phyloP scores from a whole-genome alignment of 1,139 yeast genomes.

The Nakaseomyces sp. region DNA sequence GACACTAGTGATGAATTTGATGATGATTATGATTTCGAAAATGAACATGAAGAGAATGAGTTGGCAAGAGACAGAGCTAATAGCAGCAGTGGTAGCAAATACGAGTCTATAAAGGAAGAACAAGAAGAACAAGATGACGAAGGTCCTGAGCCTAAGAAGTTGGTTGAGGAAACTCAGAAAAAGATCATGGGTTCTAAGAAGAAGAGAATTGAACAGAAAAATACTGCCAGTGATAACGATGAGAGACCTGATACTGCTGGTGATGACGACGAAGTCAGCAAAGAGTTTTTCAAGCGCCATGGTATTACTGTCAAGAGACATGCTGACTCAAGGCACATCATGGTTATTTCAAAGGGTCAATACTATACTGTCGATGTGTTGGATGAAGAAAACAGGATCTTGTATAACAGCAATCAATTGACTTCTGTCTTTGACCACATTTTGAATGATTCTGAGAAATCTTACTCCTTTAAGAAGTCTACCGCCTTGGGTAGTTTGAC shows the following conservation, averaged over 20 bases:
- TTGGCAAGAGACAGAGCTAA: background rate
- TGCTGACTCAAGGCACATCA: constrained; percentile 40
- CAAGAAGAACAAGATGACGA: constrained; percentile 1
- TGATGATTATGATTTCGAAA: constrained; percentile 6
- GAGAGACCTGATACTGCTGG: background rate
- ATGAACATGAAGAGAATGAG: background rate
- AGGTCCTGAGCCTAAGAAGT: constrained; percentile 2
- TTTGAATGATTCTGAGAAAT: constrained; percentile 37
- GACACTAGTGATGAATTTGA: constrained; percentile 8
- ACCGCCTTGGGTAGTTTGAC: constrained; percentile 63
- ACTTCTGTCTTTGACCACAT: constrained; percentile 43
- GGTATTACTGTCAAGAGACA: constrained; percentile 35
- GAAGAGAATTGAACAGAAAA: background rate
- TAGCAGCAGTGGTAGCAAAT: background rate
- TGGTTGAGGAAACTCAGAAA: background rate
- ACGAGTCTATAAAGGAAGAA: background rate
- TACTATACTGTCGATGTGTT: constrained; percentile 55
- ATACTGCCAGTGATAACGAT: background rate
- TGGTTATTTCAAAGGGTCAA: constrained; percentile 54
- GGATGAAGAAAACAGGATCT: constrained; percentile 34
- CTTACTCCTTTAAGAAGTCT: constrained; percentile 37
- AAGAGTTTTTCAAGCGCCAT: constrained; percentile 21
- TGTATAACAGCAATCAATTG: constrained; percentile 51
- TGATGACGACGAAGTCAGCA: background rate
- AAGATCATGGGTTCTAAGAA: background rate